Base-by-base conservation (phyloP, 345 rosid species). In the Adansonia digitata region DNA sequence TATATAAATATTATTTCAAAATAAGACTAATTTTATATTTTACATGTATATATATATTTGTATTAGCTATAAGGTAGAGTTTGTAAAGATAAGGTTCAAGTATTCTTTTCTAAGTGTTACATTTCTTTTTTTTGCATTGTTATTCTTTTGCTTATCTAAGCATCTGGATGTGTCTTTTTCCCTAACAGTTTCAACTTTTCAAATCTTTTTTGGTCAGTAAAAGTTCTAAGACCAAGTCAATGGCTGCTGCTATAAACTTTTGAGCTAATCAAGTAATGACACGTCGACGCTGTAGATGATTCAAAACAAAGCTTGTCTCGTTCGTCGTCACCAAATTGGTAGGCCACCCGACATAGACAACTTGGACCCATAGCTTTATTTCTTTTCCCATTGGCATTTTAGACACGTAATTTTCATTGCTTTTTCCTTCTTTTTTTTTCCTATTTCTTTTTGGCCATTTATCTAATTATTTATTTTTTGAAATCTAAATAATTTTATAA, bases 321-420 rank as follows among this genome's bases (percentile, higher is more conserved):
- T 67, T 45, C 5, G 37, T 46, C 56, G 14, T 68, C 18, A 18
- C 57, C 42, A 49, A 46, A 0, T 9, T 29, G 31, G 29, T n/a
- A 1, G 45, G 60, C 45, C 45, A 5, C 27, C 42, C 59, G 43
- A 48, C 61, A 34, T n/a, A 0, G 60, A 24, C 40, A 11, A n/a
- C 5, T 69, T 31, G 56, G 60, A 69, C 60, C 10, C 73, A 60
- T 69, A 31, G 27, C 29, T 34, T 34, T 49, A 11, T 9, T 49
- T 10, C 27, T 18, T 18, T 31, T 34, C 31, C 7, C 22, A 14
- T 31, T 12, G 3, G 34, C 35, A 66, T 26, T 18, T 64, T 27
- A 46, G 55, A 45, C 72, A 29, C 55, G 72, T 68, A 27, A 68
- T 68, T 68, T 46, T 68, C 72, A 68, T 68, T 64, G 29, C 9